Percentiles rank a stretch among this genome's conserved stretches.
Evolutionary conservation across 768 basidiomycete species (phyloP).

Genomic region (Macrolepiota dolichaula): DNA sequence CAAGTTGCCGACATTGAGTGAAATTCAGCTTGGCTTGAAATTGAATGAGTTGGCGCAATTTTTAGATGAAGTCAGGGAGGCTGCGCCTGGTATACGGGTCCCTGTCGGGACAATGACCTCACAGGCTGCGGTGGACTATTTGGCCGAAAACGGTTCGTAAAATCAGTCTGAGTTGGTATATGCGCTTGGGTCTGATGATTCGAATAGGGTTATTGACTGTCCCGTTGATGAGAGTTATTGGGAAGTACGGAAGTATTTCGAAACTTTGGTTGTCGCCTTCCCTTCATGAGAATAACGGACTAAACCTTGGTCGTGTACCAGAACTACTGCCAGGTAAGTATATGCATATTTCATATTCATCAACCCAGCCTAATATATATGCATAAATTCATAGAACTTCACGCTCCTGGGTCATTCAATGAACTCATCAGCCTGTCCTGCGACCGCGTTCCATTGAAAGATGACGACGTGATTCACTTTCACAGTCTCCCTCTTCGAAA

Average conservation of each 20-base stretch:
- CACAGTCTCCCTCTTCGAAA: conserved; percentile 1
- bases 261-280: conserved; percentile 49
- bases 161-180: conserved; percentile 40
- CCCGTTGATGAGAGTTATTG: conserved; percentile 38
- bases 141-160: conserved; percentile 41
- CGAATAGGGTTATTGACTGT: conserved; percentile 46
- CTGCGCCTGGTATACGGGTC: conserved; percentile 44
- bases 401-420: neutral
- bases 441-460: neutral
- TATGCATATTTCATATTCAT: neutral
- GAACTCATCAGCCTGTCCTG: neutral
- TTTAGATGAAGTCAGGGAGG: conserved; percentile 34
- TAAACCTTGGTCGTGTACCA: conserved; percentile 45
- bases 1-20: neutral
- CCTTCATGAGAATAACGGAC: conserved; percentile 42
- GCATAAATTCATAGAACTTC: conserved; percentile 1
- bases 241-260: conserved; percentile 41
- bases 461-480: conserved; percentile 3
- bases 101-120: conserved; percentile 18
- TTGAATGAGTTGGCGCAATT: conserved; percentile 36
- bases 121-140: conserved; percentile 39
- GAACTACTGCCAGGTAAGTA: conserved; percentile 18
- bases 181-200: conserved; percentile 38
- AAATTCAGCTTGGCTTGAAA: neutral
- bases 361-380: neutral